Evolutionary conservation across 2,329 filamentous ascomycete species (phyloP), one percentile per base, ranked within the genome.

Genomic region (Pezicula neosporulosa): DNA sequence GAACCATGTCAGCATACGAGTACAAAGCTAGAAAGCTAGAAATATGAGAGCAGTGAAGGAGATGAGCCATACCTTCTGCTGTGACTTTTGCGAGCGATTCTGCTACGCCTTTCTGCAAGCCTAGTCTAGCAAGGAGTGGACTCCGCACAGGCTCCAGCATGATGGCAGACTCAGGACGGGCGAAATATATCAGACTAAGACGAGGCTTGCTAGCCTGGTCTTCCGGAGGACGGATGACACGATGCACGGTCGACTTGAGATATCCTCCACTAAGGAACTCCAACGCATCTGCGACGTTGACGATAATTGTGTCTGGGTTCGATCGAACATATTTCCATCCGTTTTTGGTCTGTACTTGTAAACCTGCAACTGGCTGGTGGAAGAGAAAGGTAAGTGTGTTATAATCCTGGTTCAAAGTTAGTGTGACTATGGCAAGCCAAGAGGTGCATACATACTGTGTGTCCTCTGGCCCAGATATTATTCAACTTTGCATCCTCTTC

Each of bases 311-410:
- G 0, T 72, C 74, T 13, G 75, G 68, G 1, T 75, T 68, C 0
- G 74, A 73, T 39, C 69, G 69, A 0, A 76, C 74, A 68, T 73
- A 77, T 52, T 75, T 76, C 75, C 76, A 78, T 3, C 72, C 45
- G 0, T 70, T 68, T 1, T 69, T 66, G 0, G 72, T 71, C 44
- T 74, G 74, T 16, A 82, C 77, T 55, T 82, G 79, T 1, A 82
- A 67, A 0, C 74, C 77, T 0, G 77, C 76, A 1, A 82, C 76
- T 0, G 78, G 79, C 52, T 82, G 79, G 1, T 77, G 70, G 68
- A 82, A 82, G 0, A 82, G 70, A 18, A 82, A 67, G 0, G 79
- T 82, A 0, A 81, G 68, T 0, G 74, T 75, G 0, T 77, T 77
- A 0, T 81, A 65, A 48, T 82, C 79, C 0, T 33, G 30, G 9